These are phyloP conservation scores for Backusella morwellensis DNA, from an alignment of 192 early-diverging fungal genomes.

Conservation along the genomic window DNA sequence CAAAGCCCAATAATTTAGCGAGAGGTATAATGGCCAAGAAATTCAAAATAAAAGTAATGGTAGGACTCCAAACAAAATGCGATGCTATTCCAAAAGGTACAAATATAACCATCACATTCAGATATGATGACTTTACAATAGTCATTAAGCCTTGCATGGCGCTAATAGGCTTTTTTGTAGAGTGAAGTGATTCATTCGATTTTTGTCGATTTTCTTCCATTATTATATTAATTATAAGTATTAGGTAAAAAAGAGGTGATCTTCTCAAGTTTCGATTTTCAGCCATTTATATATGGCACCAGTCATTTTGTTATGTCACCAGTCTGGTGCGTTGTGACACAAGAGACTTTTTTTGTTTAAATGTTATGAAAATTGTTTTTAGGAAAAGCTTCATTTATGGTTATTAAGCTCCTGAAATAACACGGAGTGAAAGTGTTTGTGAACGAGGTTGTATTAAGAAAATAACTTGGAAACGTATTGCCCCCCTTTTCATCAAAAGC, in stretches of 20 bases:
- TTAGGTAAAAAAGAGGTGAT: constrained; percentile 2
- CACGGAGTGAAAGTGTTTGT: too few relatives aligned
- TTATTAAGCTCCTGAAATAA: neutral
- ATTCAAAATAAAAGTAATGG: constrained; percentile 75
- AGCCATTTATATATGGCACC: neutral
- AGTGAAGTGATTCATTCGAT: neutral
- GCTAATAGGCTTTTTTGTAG: neutral
- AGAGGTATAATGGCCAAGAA: constrained; percentile 87
- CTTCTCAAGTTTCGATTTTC: neutral
- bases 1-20: constrained; percentile 84
- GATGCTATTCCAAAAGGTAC: constrained; percentile 79
- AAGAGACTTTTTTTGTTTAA: neutral
- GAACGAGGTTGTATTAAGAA: too few relatives aligned
- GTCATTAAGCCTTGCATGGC: neutral
- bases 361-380: neutral
- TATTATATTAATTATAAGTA: constrained; percentile 1
- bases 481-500: too few relatives aligned
- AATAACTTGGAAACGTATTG: too few relatives aligned
- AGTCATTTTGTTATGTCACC: neutral
- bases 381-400: neutral
- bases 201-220: neutral
- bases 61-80: constrained; percentile 64
- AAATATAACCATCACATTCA: constrained; percentile 67
- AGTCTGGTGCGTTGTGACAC: neutral
- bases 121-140: constrained; percentile 44